These are phyloP conservation scores for Mycena olivaceomarginata DNA, from an alignment of 768 basidiomycete species.

Conservation along the genomic window DNA sequence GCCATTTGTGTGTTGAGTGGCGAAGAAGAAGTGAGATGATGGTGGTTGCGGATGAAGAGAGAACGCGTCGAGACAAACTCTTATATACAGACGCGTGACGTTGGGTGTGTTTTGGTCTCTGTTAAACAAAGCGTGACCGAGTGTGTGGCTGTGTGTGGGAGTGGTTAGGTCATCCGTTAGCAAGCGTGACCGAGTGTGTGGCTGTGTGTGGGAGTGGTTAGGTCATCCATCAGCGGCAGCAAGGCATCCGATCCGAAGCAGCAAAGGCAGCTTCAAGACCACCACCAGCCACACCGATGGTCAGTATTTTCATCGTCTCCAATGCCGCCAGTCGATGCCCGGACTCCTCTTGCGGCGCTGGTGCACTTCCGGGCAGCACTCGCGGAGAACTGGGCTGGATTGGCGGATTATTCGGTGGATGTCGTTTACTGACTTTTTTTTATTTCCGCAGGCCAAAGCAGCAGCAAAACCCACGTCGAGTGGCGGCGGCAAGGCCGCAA, in stretches of 20 bases:
- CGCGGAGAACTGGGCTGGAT: conserved; percentile 32
- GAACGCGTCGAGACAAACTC: background rate
- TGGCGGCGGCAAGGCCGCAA: conserved; percentile 90
- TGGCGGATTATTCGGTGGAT: conserved; percentile 7
- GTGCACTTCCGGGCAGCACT: background rate
- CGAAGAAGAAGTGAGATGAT: conserved; percentile 8
- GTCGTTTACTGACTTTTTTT: conserved; percentile 36
- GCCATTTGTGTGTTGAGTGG: conserved; percentile 33
- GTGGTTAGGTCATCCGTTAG: no score
- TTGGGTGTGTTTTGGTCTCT: no score
- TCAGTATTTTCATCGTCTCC: background rate
- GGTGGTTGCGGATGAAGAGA: conserved; percentile 4
- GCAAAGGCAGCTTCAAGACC: no score
- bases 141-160: background rate
- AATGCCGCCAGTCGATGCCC: conserved; percentile 8
- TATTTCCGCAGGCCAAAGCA: conserved; percentile 75
- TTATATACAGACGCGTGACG: no score
- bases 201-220: no score
- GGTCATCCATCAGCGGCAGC: no score
- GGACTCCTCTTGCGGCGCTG: background rate
- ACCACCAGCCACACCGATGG: conserved; percentile 14
- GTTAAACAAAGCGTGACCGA: conserved; percentile 11
- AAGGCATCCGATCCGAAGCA: no score
- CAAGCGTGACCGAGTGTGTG: conserved; percentile 6
- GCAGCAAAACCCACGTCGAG: conserved; percentile 88